phyloP scores from a whole-genome alignment of 768 basidiomycete genomes.

The Tephrocybe sp. region DNA sequence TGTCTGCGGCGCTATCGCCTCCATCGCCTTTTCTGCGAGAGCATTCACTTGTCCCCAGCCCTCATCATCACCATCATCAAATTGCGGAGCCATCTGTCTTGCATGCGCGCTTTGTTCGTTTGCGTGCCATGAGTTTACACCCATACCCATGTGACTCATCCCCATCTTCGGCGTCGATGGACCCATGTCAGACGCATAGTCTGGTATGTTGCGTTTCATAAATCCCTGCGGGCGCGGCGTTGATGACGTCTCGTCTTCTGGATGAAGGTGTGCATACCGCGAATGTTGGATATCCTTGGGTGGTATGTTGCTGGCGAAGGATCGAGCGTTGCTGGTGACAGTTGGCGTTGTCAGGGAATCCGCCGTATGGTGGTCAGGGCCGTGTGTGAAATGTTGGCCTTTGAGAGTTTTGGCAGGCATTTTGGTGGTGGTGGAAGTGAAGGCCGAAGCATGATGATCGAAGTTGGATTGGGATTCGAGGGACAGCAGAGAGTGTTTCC shows the following conservation, averaged over 20 bases:
- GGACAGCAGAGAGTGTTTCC: slow-evolving; percentile 6
- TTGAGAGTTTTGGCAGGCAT: slow-evolving; percentile 28
- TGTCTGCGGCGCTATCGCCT: not conserved
- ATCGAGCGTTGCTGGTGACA: slow-evolving; percentile 11
- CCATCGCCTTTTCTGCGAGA: slow-evolving; percentile 2
- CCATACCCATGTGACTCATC: not conserved
- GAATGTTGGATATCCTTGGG: slow-evolving; percentile 18
- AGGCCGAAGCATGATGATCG: slow-evolving; percentile 4
- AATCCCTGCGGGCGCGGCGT: slow-evolving; percentile 15
- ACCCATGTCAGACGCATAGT: slow-evolving; percentile 11
- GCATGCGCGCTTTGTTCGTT: not conserved
- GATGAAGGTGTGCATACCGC: slow-evolving; percentile 1
- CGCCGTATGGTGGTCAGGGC: slow-evolving; percentile 14
- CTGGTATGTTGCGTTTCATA: slow-evolving; percentile 8
- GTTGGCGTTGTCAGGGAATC: slow-evolving; percentile 14
- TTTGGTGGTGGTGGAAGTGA: slow-evolving; percentile 19
- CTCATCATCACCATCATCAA: slow-evolving; percentile 1
- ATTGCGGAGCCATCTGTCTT: slow-evolving; percentile 1
- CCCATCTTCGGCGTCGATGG: slow-evolving; percentile 8
- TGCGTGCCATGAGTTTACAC: slow-evolving; percentile 6
- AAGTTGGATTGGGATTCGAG: slow-evolving; percentile 4
- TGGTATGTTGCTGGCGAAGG: slow-evolving; percentile 7
- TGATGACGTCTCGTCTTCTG: slow-evolving; percentile 17
- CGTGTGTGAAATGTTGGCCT: slow-evolving; percentile 24
- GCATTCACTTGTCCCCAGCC: not conserved